Evolutionary conservation across 805 yeast genomes (phyloP), one percentile per base, ranked within the genome.

Genomic region (Yarrowia osloensis): DNA sequence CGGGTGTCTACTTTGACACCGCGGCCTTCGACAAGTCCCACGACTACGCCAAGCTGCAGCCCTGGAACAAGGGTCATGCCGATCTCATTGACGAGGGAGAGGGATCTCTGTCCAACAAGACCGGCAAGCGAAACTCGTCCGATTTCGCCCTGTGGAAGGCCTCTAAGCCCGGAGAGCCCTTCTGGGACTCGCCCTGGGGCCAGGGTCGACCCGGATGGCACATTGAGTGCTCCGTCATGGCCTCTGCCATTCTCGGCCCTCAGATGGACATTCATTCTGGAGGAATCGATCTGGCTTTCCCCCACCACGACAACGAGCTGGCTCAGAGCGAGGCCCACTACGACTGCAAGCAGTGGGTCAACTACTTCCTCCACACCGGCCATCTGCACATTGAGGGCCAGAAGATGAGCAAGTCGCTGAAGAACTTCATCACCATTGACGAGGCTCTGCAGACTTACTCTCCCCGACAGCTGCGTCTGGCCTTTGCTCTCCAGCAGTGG

Each of bases 161-260:
- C 0, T 89, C 97, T 8, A 95, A 95, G 76, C 94, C 97, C 8
- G 99, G 99, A 73, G 99, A 95, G 79, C 99, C 99, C 26, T 84
- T 86, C 57, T 95, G 98, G 98, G 85, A 82, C 6, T 91, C 97
- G 1, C 93, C 94, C 29, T 95, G 98, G 98, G 99, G 99, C 28
- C 82, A 82, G 68, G 99, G 99, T 65, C 88, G 99, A 77, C 99
- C 99, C 15, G 99, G 99, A 4, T 95, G 99, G 99, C 99, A 95
- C 77, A 95, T 95, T 77, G 99, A 95, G 79, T 95, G 99, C 83
- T 92, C 98, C 9, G 99, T 95, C 22, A 95, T 95, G 99, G 98
- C 98, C 1, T 84, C 92, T 65, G 96, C 92, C 71, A 84, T 93
- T 55, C 83, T 90, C 42, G 98, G 98, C 4, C 78, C 84, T 22